These are phyloP conservation scores for Cercospora sp. DNA, from an alignment of 2,329 filamentous ascomycete species.

Conservation along the genomic window DNA sequence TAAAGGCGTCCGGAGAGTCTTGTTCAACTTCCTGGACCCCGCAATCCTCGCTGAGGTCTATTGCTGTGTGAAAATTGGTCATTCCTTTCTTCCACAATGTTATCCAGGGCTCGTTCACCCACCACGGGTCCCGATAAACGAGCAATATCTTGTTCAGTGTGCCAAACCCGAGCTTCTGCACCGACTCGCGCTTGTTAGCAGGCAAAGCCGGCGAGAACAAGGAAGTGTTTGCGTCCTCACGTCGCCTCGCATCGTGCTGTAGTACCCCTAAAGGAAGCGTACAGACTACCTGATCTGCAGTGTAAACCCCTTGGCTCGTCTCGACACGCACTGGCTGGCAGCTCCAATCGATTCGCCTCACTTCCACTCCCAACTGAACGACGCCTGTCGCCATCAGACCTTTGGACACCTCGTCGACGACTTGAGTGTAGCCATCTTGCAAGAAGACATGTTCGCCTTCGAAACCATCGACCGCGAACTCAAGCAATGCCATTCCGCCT, in stretches of 20 bases:
- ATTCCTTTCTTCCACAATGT: conserved; percentile 24
- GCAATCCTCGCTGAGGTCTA: not conserved
- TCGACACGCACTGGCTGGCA: conserved; percentile 19
- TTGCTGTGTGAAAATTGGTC: conserved; percentile 7
- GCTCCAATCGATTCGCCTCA: conserved; percentile 24
- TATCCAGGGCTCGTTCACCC: conserved; percentile 26
- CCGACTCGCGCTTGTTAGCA: conserved; percentile 20
- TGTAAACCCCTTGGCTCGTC: conserved; percentile 19
- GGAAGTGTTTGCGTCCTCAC: not conserved
- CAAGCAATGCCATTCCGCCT: conserved; percentile 27
- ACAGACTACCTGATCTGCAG: conserved; percentile 28
- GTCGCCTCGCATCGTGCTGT: conserved; percentile 13
- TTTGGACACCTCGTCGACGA: conserved; percentile 28
- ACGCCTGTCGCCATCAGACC: conserved; percentile 18
- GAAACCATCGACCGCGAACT: conserved; percentile 32
- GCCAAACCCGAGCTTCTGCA: conserved; percentile 28
- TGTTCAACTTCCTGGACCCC: not conserved
- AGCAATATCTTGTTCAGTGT: conserved; percentile 33
- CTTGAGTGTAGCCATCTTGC: conserved; percentile 30
- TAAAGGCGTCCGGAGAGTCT: conserved; percentile 23
- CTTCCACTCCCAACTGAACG: conserved; percentile 18
- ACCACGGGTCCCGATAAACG: conserved; percentile 29
- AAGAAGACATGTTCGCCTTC: conserved; percentile 34
- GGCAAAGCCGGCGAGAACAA: conserved; percentile 27
- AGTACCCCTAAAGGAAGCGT: conserved; percentile 30